These are phyloP conservation scores for Suillus subaureus DNA, from an alignment of 768 basidiomycete species.

Conservation along the genomic window DNA sequence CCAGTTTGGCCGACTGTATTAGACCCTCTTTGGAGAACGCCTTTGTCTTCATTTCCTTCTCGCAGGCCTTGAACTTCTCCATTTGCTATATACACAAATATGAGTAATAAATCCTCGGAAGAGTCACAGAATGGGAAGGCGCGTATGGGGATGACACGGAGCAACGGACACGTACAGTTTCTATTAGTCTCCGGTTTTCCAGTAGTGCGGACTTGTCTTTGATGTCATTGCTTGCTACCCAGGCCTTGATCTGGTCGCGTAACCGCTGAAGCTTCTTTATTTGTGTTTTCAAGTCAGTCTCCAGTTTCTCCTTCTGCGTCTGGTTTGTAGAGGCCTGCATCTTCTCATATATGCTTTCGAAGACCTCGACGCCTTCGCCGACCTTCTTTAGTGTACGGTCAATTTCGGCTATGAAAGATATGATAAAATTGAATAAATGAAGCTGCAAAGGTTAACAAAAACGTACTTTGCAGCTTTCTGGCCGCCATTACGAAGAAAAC, in stretches of 20 bases:
- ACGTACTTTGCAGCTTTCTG: slow-evolving; percentile 84
- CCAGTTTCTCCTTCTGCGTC: slow-evolving; percentile 98
- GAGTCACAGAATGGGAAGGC: slow-evolving; percentile 16
- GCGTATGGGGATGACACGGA: not conserved
- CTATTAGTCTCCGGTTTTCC: slow-evolving; percentile 94
- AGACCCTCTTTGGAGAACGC: slow-evolving; percentile 99
- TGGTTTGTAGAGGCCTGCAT: slow-evolving; percentile 95
- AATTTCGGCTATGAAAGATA: slow-evolving; percentile 79
- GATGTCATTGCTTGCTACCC: slow-evolving; percentile 97
- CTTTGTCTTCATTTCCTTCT: slow-evolving; percentile 99
- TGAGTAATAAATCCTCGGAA: slow-evolving; percentile 9
- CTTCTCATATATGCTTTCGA: slow-evolving; percentile 97
- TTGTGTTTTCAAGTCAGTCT: slow-evolving; percentile 94
- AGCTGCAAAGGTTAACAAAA: not conserved
- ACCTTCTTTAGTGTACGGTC: slow-evolving; percentile 99
- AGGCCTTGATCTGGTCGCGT: slow-evolving; percentile 90
- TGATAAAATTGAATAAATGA: slow-evolving; percentile 1
- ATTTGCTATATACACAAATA: slow-evolving; percentile 77
- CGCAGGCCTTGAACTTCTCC: slow-evolving; percentile 99
- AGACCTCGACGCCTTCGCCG: slow-evolving; percentile 90
- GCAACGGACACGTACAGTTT: slow-evolving; percentile 69
- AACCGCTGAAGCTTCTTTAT: slow-evolving; percentile 93
- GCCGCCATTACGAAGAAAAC: slow-evolving; percentile 70
- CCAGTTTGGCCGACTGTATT: slow-evolving; percentile 90
- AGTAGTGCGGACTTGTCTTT: slow-evolving; percentile 94